Evolutionary conservation across 2,329 filamentous ascomycete species (phyloP), one percentile per base, ranked within the genome.

Genomic region (Phialophora expanda): DNA sequence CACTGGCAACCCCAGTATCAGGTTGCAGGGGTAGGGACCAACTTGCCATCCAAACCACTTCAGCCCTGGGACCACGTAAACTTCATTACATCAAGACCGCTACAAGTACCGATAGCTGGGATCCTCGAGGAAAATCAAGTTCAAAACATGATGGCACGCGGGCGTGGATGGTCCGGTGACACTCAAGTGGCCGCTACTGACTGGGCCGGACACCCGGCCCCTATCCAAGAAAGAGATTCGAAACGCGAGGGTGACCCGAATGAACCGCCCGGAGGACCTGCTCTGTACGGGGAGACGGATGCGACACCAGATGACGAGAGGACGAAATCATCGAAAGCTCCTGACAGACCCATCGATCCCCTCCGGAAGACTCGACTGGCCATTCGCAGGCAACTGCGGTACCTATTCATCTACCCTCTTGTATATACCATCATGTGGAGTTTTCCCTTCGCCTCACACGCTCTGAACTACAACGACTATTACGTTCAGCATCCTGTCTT

Each of bases 321-420:
- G 22, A 34, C 6, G 12, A 41, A 14, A 14, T 28, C 58, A n/a
- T 6, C 7, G 20, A 53, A 50, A 5, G 34, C 20, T 24, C 22
- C 44, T 34, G 48, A 38, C n/a, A 26, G 50, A 26, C 9, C 22
- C 8, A 62, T 51, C 17, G 71, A 72, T 41, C 69, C 67, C 12
- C 59, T 73, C 2, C 72, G 76, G 56, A 75, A 79, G 71, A 75
- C 83, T 8, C 83, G 87, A 12, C 79, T 83, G 17, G 85, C 84
- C 65, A 88, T 91, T 65, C 84, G 85, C 53, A 85, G 88, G 9
- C 90, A 93, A 73, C 82, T 93, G 1, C 85, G 89, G 34, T 84
- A 90, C 32, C 82, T 93, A 20, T 92, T 93, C 77, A 86, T 92
- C 56, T 94, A 94, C 75, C 91, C 91, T 0, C 75, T 89, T 20